A percentile compares a stretch with the other conserved stretches of the same genome.
phyloP scores from a whole-genome alignment of 164 flowering plant species.

The Vitis cinerea region DNA sequence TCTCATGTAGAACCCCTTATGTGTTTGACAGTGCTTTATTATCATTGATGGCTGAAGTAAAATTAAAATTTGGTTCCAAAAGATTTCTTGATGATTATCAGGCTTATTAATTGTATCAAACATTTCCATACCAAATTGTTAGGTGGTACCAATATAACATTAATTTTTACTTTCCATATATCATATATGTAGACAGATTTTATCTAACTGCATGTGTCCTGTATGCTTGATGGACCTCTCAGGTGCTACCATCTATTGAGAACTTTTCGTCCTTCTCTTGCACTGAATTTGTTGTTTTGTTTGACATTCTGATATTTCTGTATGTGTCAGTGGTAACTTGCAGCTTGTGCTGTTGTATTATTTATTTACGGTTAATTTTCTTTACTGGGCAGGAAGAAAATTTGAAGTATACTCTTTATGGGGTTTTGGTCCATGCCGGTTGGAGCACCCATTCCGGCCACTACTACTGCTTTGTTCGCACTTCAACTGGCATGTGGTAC shows the following conservation, averaged over 20 bases:
- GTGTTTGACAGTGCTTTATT: too few species aligned
- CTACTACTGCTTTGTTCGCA: conserved; percentile 88
- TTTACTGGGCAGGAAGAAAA: conserved; percentile 64
- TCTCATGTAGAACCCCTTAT: too few species aligned
- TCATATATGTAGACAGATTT: too few species aligned
- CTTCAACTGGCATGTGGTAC: conserved; percentile 93
- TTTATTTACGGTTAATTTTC: background rate
- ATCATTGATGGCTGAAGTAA: too few species aligned
- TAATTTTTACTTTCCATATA: too few species aligned
- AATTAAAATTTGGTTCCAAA: too few species aligned
- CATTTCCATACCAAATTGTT: background rate
- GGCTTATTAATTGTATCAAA: too few species aligned
- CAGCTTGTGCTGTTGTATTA: background rate
- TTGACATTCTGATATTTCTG: background rate
- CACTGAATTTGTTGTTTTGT: background rate
- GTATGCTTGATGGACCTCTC: too few species aligned
- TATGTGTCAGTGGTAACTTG: background rate
- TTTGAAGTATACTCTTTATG: conserved; percentile 83
- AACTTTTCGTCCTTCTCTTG: background rate
- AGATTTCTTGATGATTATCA: too few species aligned
- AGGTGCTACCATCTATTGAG: background rate
- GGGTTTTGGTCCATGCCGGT: conserved; percentile 91
- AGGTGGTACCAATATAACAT: background rate
- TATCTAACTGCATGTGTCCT: too few species aligned
- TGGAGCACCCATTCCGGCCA: conserved; percentile 89